Evolutionary conservation across 2,329 filamentous ascomycete species (phyloP).

Genomic region (Botryotinia globosa): DNA sequence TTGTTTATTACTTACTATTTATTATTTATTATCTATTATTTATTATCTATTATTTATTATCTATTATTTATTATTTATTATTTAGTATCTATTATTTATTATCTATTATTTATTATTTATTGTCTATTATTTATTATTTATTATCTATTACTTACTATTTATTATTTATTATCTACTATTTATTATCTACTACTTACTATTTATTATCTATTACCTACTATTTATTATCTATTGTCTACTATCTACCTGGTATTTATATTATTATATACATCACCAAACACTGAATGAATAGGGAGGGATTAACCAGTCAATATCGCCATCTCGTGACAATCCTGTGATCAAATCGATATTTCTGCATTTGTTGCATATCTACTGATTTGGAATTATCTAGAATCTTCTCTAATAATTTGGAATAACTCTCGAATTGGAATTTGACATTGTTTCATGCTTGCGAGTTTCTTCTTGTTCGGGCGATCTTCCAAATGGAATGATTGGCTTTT

Average conservation of each 20-base stretch:
- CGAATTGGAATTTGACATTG: background rate
- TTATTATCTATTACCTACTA: too few relatives aligned
- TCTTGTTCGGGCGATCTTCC: background rate
- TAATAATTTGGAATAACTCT: background rate
- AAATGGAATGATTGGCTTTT: background rate
- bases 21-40: too few relatives aligned
- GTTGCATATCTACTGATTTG: constrained; percentile 1
- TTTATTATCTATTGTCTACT: too few relatives aligned
- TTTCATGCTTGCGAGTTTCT: background rate
- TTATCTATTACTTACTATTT: too few relatives aligned
- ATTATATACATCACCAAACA: background rate
- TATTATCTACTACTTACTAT: too few relatives aligned
- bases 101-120: too few relatives aligned
- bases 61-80: too few relatives aligned
- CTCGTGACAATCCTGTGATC: background rate
- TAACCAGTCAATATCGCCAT: background rate
- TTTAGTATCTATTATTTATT: too few relatives aligned
- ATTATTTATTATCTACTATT: too few relatives aligned
- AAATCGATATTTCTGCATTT: background rate
- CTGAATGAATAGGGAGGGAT: background rate
- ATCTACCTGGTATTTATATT: background rate
- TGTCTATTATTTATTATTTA: too few relatives aligned
- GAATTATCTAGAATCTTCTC: constrained; percentile 2
- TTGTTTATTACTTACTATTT: too few relatives aligned
- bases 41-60: too few relatives aligned